Evolutionary conservation across 225 moss, liverwort and hornwort species (phyloP).

Genomic region (Pleurozium schreberi): DNA sequence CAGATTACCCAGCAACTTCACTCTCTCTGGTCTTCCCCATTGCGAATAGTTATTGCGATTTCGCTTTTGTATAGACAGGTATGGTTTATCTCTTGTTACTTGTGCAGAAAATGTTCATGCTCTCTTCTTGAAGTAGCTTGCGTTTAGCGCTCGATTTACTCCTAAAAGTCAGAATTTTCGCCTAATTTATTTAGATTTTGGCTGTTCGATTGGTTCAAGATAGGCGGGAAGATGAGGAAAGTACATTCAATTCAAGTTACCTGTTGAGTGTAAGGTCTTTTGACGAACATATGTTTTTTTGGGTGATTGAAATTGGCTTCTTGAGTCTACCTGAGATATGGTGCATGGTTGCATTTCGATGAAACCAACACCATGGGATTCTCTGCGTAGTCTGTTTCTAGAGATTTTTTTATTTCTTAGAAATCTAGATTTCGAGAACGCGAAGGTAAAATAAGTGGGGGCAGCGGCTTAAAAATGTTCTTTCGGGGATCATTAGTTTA

Average conservation of each 20-base stretch:
- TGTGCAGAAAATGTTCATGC: not conserved
- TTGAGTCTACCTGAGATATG: not conserved
- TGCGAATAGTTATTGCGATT: constrained; percentile 40
- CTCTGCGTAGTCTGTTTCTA: not conserved
- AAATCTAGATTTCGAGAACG: not conserved
- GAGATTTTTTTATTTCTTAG: too few species aligned
- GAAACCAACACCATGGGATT: not conserved
- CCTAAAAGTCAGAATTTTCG: not conserved
- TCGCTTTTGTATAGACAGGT: constrained; percentile 43
- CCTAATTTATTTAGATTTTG: not conserved
- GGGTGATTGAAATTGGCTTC: not conserved
- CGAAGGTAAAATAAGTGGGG: not conserved
- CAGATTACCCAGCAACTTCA: constrained; percentile 46
- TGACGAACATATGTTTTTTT: not conserved
- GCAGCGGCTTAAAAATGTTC: not conserved
- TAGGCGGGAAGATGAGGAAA: not conserved
- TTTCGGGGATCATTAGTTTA: not conserved
- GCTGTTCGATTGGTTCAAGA: not conserved
- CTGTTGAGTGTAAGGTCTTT: not conserved
- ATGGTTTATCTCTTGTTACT: not conserved
- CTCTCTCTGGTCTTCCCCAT: constrained; percentile 68
- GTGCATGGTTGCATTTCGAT: not conserved
- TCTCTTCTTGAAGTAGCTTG: not conserved
- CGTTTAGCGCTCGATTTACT: not conserved
- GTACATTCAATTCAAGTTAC: not conserved